Conservation (phyloP, 306 rosid genomes). For the Heteromeles arbutifolia region DNA sequence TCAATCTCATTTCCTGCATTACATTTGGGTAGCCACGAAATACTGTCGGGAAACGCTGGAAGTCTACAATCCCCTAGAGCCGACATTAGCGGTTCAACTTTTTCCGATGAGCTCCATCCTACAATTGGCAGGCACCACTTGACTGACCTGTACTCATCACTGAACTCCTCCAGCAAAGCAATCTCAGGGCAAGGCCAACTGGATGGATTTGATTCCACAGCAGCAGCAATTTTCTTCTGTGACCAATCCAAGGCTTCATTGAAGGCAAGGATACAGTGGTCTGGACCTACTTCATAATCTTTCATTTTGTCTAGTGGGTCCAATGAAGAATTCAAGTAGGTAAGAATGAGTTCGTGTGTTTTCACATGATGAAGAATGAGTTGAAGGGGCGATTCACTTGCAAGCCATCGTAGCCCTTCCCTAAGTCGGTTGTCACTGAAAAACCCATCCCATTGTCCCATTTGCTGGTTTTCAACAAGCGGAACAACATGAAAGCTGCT, state of each 20-base stretch:
- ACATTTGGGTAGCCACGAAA: conserved; percentile 54
- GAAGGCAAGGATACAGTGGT: conserved; percentile 61
- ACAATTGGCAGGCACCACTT: conserved; percentile 41
- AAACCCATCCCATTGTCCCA: conserved; percentile 47
- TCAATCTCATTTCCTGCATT: conserved; percentile 45
- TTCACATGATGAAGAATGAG: conserved; percentile 42
- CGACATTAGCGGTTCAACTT: conserved; percentile 38
- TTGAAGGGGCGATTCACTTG: conserved; percentile 69
- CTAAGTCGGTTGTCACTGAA: conserved; percentile 59
- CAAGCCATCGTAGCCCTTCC: conserved; percentile 88
- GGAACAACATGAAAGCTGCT: conserved; percentile 53
- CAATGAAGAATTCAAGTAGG: conserved; percentile 49
- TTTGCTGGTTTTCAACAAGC: conserved; percentile 47
- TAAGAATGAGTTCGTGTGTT: conserved; percentile 51
- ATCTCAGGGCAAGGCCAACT: conserved; percentile 89
- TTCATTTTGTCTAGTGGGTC: conserved; percentile 30
- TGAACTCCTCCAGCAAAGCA: conserved; percentile 39
- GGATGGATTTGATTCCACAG: conserved; percentile 49
- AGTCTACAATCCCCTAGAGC: conserved; percentile 60
- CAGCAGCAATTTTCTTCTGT: conserved; percentile 39
- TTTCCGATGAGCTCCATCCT: conserved; percentile 72
- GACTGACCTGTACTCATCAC: conserved; percentile 34
- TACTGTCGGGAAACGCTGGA: conserved; percentile 43
- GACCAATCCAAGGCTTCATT: conserved; percentile 73
- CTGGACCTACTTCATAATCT: conserved; percentile 51